A percentile compares a stretch with the other conserved stretches of the same genome.
phyloP scores from a whole-genome alignment of 257 asterid species.

The Craterostigma plantagineum region DNA sequence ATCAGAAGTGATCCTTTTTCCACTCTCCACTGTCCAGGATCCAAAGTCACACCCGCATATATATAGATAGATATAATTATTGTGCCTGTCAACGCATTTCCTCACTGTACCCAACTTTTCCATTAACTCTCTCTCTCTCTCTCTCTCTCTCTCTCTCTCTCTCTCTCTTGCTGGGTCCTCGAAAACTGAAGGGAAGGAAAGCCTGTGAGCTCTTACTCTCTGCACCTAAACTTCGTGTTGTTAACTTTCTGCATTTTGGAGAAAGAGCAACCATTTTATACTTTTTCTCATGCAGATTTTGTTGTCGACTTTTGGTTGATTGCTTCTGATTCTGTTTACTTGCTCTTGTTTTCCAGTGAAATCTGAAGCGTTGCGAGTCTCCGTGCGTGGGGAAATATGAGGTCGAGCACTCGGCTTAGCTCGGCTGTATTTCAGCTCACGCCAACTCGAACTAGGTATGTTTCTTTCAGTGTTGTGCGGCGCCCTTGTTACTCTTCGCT shows the following conservation, averaged over 20 bases:
- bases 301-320: too few species aligned
- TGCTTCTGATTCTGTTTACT: too few species aligned
- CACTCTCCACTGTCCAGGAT: slow-evolving; percentile 12
- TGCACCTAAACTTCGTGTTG: background rate
- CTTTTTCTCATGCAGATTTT: slow-evolving; percentile 3
- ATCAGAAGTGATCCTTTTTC: too few species aligned
- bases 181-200: slow-evolving; percentile 1
- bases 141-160: background rate
- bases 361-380: too few species aligned
- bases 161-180: slow-evolving; percentile 2
- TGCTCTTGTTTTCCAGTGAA: too few species aligned
- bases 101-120: background rate
- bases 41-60: slow-evolving; percentile 13
- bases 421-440: slow-evolving; percentile 87
- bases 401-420: slow-evolving; percentile 49
- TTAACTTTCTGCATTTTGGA: background rate
- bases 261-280: background rate
- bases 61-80: slow-evolving; percentile 8
- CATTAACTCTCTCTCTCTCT: too few species aligned
- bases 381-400: slow-evolving; percentile 23
- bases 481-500: background rate
- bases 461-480: background rate
- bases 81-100: slow-evolving; percentile 11
- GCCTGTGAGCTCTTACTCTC: slow-evolving; percentile 13
- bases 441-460: slow-evolving; percentile 82